Evolutionary conservation across 1,139 yeast species (phyloP).

Genomic region (Dujonia santamariae): DNA sequence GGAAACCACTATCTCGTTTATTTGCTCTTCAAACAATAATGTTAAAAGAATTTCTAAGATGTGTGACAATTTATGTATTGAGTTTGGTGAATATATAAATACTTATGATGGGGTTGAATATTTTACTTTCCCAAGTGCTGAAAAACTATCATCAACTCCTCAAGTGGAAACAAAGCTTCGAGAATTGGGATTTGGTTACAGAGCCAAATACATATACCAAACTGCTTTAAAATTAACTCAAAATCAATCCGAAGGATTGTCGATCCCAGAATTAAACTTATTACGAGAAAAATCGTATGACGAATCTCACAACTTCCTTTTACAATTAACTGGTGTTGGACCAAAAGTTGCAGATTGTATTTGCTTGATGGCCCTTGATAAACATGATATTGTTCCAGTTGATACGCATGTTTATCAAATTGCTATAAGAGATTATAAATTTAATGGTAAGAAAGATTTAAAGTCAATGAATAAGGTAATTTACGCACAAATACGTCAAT

Average conservation of each 20-base stretch:
- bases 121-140: conserved; percentile 75
- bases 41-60: conserved; percentile 90
- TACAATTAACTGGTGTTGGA: conserved; percentile 84
- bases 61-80: conserved; percentile 76
- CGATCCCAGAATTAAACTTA: conserved; percentile 27
- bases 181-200: conserved; percentile 78
- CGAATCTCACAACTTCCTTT: conserved; percentile 61
- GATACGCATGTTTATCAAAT: conserved; percentile 97
- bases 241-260: too few relatives aligned
- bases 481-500: conserved; percentile 57
- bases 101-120: conserved; percentile 55
- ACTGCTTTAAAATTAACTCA: conserved; percentile 55
- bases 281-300: conserved; percentile 48
- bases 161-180: conserved; percentile 45
- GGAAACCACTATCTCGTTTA: conserved; percentile 88
- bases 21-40: conserved; percentile 94
- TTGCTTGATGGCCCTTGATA: conserved; percentile 86
- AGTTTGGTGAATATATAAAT: conserved; percentile 66
- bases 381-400: conserved; percentile 87
- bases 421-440: conserved; percentile 76
- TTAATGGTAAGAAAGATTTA: conserved; percentile 43
- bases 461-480: conserved; percentile 57
- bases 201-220: conserved; percentile 82
- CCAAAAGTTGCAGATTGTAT: conserved; percentile 96
- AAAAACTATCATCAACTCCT: conserved; percentile 33